A percentile compares a stretch with the other conserved stretches of the same genome.
Evolutionary conservation across 495 filamentous ascomycete species (phyloP).

Genomic region (Podospora pseudopauciseta): DNA sequence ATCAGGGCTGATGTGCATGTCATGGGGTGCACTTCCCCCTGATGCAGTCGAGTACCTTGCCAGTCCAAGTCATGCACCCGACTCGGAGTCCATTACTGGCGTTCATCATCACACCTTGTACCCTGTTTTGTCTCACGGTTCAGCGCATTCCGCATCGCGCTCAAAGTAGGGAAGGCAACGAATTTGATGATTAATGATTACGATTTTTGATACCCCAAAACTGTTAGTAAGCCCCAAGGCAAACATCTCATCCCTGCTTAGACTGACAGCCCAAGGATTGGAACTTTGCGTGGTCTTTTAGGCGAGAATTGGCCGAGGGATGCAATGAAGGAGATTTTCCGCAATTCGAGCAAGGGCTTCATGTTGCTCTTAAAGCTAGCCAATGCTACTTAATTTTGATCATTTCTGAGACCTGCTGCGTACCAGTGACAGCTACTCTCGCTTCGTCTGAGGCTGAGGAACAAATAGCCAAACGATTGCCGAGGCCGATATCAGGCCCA

Average conservation of each 20-base stretch:
- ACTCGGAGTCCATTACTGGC: background rate
- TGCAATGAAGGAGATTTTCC: background rate
- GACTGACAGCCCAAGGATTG: background rate
- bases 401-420: background rate
- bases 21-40: constrained; percentile 2
- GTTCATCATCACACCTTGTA: constrained; percentile 1
- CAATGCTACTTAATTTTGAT: background rate
- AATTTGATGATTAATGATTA: background rate
- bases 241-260: background rate
- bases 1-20: constrained; percentile 7
- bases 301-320: too few relatives aligned
- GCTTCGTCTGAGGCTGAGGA: constrained; percentile 23
- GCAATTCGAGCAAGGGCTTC: background rate
- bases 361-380: too few relatives aligned
- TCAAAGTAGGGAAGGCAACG: background rate
- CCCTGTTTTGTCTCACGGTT: background rate
- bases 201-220: background rate
- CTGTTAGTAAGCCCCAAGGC: background rate
- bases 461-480: constrained; percentile 45
- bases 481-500: constrained; percentile 43
- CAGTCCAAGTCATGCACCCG: background rate
- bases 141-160: background rate
- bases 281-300: background rate
- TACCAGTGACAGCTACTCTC: background rate
- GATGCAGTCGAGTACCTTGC: constrained; percentile 5